Base-by-base conservation (phyloP, 257 asterid genomes). In the Euphrasia confusa region DNA sequence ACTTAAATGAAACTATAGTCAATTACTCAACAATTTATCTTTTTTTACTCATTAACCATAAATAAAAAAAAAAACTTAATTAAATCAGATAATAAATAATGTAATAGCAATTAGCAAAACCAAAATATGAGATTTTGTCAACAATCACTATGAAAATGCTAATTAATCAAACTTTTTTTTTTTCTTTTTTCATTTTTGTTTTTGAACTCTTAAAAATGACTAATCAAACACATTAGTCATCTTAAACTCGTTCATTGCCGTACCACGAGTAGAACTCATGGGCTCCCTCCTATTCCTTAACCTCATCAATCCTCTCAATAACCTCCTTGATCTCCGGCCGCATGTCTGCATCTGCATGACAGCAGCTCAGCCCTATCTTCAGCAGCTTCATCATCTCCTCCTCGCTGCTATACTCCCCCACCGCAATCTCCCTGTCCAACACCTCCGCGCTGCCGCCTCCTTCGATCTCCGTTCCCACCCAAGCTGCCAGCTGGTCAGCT, bases 321-420 rank as follows among this genome's bases (percentile, higher is more conserved):
- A 69, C 94, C 72, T 85, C 90, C 18, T 60, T 81, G 0, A 93
- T 76, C 52, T 81, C 94, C 60, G 80, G 86, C 66, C 99, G 72
- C 55, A 58, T 70, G 7, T 82, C 92, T 9, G 66, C 68, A 30
- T 87, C 90, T 5, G 45, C 72, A 10, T 74, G 73, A 66, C 97
- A 87, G 62, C 96, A 84, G 10, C 56, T 74, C 77, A 90, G 49
- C 4, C 87, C 99, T 12, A 93, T 68, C 40, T 71, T 79, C 75
- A 93, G 15, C 2, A 89, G 77, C 59, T 81, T 90, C 80, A 71
- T 65, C 90, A 87, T 87, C 44, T 87, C 94, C 5, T 75, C 79
- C 14, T 77, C 81, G 35, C 80, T 15, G 42, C n/a, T n/a, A n/a
- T 37, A 37, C 2, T 61, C 64, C 10, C 79, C 81, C 50, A 33